Percentiles rank a stretch among this genome's conserved stretches.
Conservation (phyloP, 495 filamentous ascomycete species). For the Penicillium salamii region DNA sequence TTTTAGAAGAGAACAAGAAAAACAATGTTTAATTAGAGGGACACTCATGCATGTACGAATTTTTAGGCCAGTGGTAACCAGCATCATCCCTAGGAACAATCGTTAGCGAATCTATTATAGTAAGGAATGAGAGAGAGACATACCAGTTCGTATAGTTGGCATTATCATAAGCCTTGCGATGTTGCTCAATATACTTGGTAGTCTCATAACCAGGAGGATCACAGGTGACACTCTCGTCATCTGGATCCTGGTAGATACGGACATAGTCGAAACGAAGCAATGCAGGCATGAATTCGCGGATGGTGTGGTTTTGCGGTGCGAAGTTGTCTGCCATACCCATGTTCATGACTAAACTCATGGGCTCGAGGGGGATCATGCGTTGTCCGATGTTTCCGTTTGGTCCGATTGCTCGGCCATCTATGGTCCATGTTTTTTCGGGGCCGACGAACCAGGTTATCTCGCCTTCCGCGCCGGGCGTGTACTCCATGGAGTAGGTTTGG, state of each 20-base stretch:
- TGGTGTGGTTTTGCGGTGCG: conserved; percentile 55
- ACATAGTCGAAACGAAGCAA: conserved; percentile 73
- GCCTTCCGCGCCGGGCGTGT: conserved; percentile 60
- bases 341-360: conserved; percentile 67
- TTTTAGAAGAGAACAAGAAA: conserved; percentile 4
- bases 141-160: conserved; percentile 58
- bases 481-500: conserved; percentile 72
- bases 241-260: conserved; percentile 69
- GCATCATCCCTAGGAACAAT: conserved; percentile 27
- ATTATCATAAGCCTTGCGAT: conserved; percentile 62
- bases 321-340: conserved; percentile 73
- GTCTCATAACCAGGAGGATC: conserved; percentile 70
- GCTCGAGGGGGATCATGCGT: conserved; percentile 65
- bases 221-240: conserved; percentile 60
- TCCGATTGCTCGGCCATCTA: conserved; percentile 62
- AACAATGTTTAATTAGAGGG: conserved; percentile 7
- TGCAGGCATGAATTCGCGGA: conserved; percentile 59
- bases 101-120: conserved; percentile 6
- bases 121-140: conserved; percentile 4
- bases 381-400: conserved; percentile 75
- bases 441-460: conserved; percentile 69
- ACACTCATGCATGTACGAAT: conserved; percentile 47
- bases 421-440: conserved; percentile 60
- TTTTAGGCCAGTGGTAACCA: conserved; percentile 48
- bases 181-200: conserved; percentile 65